Evolutionary conservation across 2,329 filamentous ascomycete species (phyloP), one percentile per base, ranked within the genome.

Genomic region (Stagonosporopsis chrysanthemi): DNA sequence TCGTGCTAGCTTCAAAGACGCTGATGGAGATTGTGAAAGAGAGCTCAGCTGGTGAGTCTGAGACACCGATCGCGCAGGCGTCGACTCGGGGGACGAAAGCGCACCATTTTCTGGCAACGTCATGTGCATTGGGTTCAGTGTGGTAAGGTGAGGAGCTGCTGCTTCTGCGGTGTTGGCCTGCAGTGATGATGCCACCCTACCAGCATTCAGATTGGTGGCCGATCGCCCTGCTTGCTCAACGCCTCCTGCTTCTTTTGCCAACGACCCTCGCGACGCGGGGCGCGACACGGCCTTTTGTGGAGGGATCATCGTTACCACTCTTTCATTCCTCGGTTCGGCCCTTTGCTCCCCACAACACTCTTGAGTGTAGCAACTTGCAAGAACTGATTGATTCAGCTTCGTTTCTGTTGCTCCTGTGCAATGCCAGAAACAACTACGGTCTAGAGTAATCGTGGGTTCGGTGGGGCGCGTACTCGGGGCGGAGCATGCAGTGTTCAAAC

Each of bases 171-270:
- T 24, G 52, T 19, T 43, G 33, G n/a, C 55, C 19, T 62, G 62
- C 36, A 71, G 57, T 14, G 57, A 46, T 38, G 66, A 64, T 26
- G 64, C 62, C 19, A 61, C 67, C 39, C 55, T 62, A 49, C 69
- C 71, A 8, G 67, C 66, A 42, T 55, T 44, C 41, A 69, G 42
- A 48, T 52, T 67, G 8, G 61, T 56, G 9, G 51, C 52, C 7
- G 68, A 65, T 23, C 64, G 65, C 23, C 66, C 68, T 43, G 58
- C 63, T 56, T 74, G 69, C 52, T 67, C 63, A 23, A 51, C 43
- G 5, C 64, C 46, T 45, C 28, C 59, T 23, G 49, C 45, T 23
- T 61, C 56, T 39, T 57, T 60, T 22, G 41, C 39, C 9, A 38
- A 46, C 17, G 56, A 65, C 26, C 56, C 55, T 45, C 50, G 60